Evolutionary conservation across 192 early-diverging fungal species (phyloP).

Genomic region (Ramicandelaber brevisporus): DNA sequence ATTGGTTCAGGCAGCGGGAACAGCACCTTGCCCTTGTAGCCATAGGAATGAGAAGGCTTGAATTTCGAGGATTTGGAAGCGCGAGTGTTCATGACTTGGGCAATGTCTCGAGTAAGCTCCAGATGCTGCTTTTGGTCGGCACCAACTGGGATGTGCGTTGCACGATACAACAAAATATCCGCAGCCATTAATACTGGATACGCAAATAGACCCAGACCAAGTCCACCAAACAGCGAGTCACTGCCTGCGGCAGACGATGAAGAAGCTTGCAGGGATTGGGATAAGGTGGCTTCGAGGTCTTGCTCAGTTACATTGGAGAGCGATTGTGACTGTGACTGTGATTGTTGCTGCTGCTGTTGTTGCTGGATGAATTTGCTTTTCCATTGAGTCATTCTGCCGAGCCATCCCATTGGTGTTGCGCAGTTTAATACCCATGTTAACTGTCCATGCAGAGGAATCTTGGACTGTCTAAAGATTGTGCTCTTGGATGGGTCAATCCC

Average conservation of each 20-base stretch:
- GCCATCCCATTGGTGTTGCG: slow-evolving; percentile 65
- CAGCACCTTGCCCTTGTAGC: slow-evolving; percentile 20
- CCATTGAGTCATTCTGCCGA: slow-evolving; percentile 93
- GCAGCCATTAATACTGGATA: slow-evolving; percentile 85
- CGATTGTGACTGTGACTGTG: slow-evolving; percentile 17
- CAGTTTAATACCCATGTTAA: slow-evolving; percentile 70
- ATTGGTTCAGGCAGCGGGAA: slow-evolving; percentile 44
- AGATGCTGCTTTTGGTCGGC: slow-evolving; percentile 85
- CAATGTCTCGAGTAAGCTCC: slow-evolving; percentile 62
- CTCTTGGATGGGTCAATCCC: slow-evolving; percentile 49
- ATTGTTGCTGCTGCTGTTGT: background rate
- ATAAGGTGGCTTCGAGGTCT: slow-evolving; percentile 15
- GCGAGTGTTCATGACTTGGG: slow-evolving; percentile 51
- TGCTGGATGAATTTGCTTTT: slow-evolving; percentile 26
- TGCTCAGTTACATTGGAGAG: slow-evolving; percentile 11
- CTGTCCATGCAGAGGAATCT: slow-evolving; percentile 51
- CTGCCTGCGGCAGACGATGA: no score
- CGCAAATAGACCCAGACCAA: slow-evolving; percentile 46
- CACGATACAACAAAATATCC: slow-evolving; percentile 66
- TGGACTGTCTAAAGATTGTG: slow-evolving; percentile 65
- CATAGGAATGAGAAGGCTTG: no score
- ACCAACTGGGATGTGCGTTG: slow-evolving; percentile 73
- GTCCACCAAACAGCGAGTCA: no score
- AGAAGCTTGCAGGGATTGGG: no score
- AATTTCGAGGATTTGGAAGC: no score